A percentile compares a stretch with the other conserved stretches of the same genome.
Evolutionary conservation across 2,329 filamentous ascomycete genomes (phyloP).

Genomic region (Fusarium citri): DNA sequence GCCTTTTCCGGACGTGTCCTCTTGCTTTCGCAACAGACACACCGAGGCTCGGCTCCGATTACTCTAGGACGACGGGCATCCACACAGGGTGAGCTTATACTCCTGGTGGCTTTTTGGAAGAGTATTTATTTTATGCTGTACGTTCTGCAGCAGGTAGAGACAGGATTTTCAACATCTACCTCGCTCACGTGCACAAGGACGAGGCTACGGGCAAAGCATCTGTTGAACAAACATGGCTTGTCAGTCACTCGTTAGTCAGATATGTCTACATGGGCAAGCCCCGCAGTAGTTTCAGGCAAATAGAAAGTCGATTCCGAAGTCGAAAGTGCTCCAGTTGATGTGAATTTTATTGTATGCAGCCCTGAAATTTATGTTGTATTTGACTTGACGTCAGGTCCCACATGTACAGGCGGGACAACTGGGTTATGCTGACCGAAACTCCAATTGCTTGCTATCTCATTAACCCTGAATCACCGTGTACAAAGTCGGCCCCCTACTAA

Average conservation of each 20-base stretch:
- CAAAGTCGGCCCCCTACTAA: neutral
- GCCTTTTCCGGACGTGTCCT: slow-evolving; percentile 47
- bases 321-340: neutral
- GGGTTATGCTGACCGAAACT: neutral
- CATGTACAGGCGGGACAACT: slow-evolving; percentile 2
- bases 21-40: slow-evolving; percentile 41
- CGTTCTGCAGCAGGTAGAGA: slow-evolving; percentile 28
- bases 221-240: slow-evolving; percentile 47
- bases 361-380: slow-evolving; percentile 1
- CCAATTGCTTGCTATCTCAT: neutral
- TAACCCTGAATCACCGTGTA: neutral
- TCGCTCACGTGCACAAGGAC: slow-evolving; percentile 42
- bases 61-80: slow-evolving; percentile 50
- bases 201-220: slow-evolving; percentile 49
- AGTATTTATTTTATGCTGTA: slow-evolving; percentile 44
- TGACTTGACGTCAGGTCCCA: slow-evolving; percentile 11
- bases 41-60: slow-evolving; percentile 50
- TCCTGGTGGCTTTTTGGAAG: slow-evolving; percentile 46
- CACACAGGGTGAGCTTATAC: slow-evolving; percentile 45
- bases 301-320: slow-evolving; percentile 45
- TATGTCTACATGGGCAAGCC: slow-evolving; percentile 47
- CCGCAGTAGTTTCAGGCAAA: slow-evolving; percentile 52
- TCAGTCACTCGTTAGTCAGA: slow-evolving; percentile 51
- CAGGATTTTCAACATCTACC: slow-evolving; percentile 23
- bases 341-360: slow-evolving; percentile 5